Evolutionary conservation across 2,329 filamentous ascomycete species (phyloP).

Genomic region (Neocucurbitaria cava): DNA sequence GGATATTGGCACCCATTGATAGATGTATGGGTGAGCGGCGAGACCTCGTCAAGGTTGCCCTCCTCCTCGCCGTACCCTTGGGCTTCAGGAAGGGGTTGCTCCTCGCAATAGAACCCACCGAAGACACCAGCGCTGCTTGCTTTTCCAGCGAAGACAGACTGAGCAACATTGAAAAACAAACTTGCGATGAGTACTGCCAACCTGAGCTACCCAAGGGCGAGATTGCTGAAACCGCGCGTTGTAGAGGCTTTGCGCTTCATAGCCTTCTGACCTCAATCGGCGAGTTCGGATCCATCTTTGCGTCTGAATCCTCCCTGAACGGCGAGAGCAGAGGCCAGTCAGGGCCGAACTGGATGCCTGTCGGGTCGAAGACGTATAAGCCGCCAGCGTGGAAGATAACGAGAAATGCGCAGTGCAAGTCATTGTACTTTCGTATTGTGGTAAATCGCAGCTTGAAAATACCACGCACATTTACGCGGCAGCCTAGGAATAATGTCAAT

Average conservation of each 20-base stretch:
- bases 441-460: background rate
- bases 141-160: background rate
- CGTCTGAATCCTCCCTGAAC: background rate
- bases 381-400: background rate
- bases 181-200: background rate
- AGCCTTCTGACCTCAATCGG: no score
- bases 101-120: background rate
- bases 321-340: constrained; percentile 17
- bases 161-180: background rate
- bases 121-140: background rate
- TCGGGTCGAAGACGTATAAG: constrained; percentile 21
- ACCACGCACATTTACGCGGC: background rate
- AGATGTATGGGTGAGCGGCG: background rate
- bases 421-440: background rate
- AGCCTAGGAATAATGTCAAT: background rate
- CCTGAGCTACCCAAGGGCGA: background rate
- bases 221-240: background rate
- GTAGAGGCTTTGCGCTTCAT: background rate
- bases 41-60: background rate
- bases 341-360: constrained; percentile 21
- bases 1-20: background rate
- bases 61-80: background rate
- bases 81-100: background rate
- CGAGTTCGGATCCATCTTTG: background rate
- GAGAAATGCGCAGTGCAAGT: constrained; percentile 9